phyloP scores from a whole-genome alignment of 2,329 filamentous ascomycete genomes.

The Nemania sp. region DNA sequence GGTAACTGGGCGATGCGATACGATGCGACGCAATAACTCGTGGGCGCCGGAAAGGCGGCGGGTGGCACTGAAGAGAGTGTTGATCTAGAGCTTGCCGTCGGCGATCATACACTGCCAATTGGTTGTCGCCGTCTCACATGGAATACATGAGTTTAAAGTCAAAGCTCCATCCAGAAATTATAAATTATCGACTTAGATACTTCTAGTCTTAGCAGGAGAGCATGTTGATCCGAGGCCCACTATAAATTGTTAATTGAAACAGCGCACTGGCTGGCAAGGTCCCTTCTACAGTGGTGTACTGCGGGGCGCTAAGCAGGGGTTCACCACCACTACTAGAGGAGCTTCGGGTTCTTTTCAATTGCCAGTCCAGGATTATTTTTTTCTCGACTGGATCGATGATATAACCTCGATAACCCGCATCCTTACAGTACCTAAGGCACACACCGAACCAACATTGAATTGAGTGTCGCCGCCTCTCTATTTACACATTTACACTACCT shows the following conservation, averaged over 20 bases:
- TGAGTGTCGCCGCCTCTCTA: neutral
- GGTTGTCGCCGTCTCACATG: neutral
- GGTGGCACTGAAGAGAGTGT: neutral
- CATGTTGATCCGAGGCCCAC: constrained; percentile 32
- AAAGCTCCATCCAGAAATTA: constrained; percentile 30
- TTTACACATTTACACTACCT: too few relatives aligned
- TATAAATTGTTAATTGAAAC: constrained; percentile 29
- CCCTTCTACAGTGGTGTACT: neutral
- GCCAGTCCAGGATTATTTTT: constrained; percentile 20
- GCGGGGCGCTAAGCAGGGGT: constrained; percentile 27
- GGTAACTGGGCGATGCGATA: constrained; percentile 19
- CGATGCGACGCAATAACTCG: neutral
- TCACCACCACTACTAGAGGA: constrained; percentile 5
- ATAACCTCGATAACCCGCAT: neutral
- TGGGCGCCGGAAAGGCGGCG: neutral
- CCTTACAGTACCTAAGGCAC: neutral
- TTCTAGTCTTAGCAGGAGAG: too few relatives aligned
- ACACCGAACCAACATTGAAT: constrained; percentile 8
- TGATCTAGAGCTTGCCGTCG: neutral
- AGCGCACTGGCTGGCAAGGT: constrained; percentile 22
- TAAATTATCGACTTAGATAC: neutral
- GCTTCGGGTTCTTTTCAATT: constrained; percentile 16
- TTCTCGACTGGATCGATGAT: neutral
- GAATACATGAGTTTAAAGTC: neutral
- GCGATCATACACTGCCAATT: neutral